phyloP scores from a whole-genome alignment of 768 basidiomycete species.

The Calocybe indica region DNA sequence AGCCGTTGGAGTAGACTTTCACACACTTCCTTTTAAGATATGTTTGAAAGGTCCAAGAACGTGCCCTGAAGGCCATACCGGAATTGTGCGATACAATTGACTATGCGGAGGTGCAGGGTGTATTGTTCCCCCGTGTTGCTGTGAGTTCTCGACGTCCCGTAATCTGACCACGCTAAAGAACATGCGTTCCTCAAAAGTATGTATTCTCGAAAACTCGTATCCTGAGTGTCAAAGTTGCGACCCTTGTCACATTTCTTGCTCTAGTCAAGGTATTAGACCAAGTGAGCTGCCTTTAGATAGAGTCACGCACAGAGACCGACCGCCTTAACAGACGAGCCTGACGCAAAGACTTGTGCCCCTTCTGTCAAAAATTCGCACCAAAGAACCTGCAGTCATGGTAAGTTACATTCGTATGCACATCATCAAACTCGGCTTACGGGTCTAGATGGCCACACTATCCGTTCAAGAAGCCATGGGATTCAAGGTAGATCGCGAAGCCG shows the following conservation, averaged over 20 bases:
- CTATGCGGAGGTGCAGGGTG: constrained; percentile 89
- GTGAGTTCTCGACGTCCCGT: constrained; percentile 36
- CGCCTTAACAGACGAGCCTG: constrained; percentile 55
- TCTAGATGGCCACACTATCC: constrained; percentile 76
- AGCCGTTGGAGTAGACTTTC: constrained; percentile 12
- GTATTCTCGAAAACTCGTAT: constrained; percentile 92
- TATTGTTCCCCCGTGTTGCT: constrained; percentile 90
- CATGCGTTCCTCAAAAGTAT: constrained; percentile 39
- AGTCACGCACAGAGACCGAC: not conserved
- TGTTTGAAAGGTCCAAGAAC: constrained; percentile 75
- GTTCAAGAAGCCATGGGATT: constrained; percentile 97
- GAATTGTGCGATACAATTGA: constrained; percentile 89
- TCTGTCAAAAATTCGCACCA: constrained; percentile 91
- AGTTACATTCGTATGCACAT: constrained; percentile 77
- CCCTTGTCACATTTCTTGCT: constrained; percentile 71
- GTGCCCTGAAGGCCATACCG: constrained; percentile 78
- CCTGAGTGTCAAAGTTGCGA: constrained; percentile 87
- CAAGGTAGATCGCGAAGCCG: constrained; percentile 91
- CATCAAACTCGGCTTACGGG: not conserved
- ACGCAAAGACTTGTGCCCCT: constrained; percentile 96
- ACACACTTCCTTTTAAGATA: not conserved
- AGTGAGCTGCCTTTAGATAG: constrained; percentile 29
- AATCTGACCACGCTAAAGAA: not conserved
- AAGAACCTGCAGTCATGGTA: constrained; percentile 95
- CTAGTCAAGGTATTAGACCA: constrained; percentile 92